Base-by-base conservation (phyloP, 345 rosid species). In the Eucalyptus melliodora region DNA sequence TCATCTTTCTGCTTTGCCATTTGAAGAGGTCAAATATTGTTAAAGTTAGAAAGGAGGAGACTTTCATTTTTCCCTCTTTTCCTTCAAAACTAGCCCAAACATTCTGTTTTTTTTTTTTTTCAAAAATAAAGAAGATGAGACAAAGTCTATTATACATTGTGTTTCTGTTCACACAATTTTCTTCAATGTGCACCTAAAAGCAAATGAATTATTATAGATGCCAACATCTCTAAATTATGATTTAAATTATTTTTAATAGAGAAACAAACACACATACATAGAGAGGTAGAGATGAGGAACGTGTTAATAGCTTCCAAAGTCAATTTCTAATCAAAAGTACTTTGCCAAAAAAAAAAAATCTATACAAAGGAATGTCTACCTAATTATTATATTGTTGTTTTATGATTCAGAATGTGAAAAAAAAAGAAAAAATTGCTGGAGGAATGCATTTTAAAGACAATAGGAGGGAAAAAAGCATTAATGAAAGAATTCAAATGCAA, bases 401-500 rank as follows among this genome's bases (percentile, higher is more conserved):
- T 60, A 27, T 0, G 0, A 12, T 11, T 60, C 4, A 0, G 67
- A 60, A 26, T 60, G n/a, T 26, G 67, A 17, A 17, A 51, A 51
- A 24, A 56, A 49, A 23, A 11, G 12, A 59, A 56, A 23, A 5
- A 24, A 60, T 60, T 27, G 1, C n/a, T 60, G 27, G 2, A 60
- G 8, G 16, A 27, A 60, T 60, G n/a, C 31, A 60, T 60, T 60
- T 60, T 2, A 60, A 60, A 27, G 14, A 60, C 16, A 60, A 60
- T 0, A 4, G 31, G 31, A 60, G 15, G 15, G 31, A 26, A 5
- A 60, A 60, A 60, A 2, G 8, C 31, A 26, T 60, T 56, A 27
- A 60, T 13, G 67, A 27, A 60, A 60, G 4, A 60, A 60, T 60
- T 26, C 31, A 26, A 12, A 60, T 60, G 67, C 67, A 27, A 26